Base-by-base conservation (phyloP, 257 asterid genomes). In the Solanum verrucosum region DNA sequence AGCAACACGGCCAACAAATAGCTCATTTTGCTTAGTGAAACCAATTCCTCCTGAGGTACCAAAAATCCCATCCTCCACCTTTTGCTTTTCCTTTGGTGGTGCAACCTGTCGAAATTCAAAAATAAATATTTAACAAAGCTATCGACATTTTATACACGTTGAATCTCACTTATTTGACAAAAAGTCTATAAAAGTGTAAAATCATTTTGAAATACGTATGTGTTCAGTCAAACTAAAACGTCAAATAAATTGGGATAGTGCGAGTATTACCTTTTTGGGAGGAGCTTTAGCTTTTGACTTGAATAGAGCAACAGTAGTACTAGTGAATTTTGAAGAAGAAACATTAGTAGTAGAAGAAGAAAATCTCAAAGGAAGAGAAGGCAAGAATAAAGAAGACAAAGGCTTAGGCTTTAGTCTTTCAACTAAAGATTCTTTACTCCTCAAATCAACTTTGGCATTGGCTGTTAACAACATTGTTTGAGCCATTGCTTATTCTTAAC, bases 41-140 rank as follows among this genome's bases (percentile, higher is more conserved):
- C 98, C 98, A 89, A 96, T 93, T 71, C 98, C 98, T 81, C 98
- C 98, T 0, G 98, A 96, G 16, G 98, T 96, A 7, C 98, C 98
- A 86, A 96, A 95, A 25, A 96, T 92, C 9, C 98, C 98, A 92
- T 96, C 98, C 90, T 96, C 98, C 16, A 93, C 96, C 94, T 95
- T 95, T 2, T 70, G 14, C 90, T 96, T 95, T 27, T 90, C 88
- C 92, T 95, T 94, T 67, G 88, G 88, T 60, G 14, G 89, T 63
- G 18, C 84, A 72, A 49, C 87, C 93, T 46, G 77, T 85, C 16
- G 7, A 74, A 31, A 84, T 12, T 33, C 63, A 12, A 44, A 20
- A 37, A 75, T 18, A 74, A 59, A 2, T 20, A 63, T 73, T 11
- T 16, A 1, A 20, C 34, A 8, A 23, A 25, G 9, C 14, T 60